Conservation (phyloP, 2,329 filamentous ascomycete genomes). For the Talaromyces verruculosus region DNA sequence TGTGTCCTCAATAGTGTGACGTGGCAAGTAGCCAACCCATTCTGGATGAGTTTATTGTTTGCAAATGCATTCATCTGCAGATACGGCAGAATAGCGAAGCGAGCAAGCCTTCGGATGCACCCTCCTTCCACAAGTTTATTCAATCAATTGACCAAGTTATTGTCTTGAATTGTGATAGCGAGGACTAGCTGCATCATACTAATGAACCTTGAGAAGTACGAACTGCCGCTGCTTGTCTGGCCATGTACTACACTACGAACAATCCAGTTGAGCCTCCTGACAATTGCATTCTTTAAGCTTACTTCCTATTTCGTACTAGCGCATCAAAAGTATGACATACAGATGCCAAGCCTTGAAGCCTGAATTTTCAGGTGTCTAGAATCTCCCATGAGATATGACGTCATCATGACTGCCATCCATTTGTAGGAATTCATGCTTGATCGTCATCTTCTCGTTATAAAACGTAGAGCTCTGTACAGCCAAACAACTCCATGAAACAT, state of each 20-base stretch:
- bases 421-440: neutral
- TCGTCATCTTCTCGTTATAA: neutral
- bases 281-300: neutral
- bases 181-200: neutral
- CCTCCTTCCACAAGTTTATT: neutral
- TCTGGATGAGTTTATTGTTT: neutral
- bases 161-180: neutral
- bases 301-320: conserved; percentile 5
- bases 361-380: neutral
- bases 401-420: neutral
- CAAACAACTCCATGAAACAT: no score
- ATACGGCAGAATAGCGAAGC: neutral
- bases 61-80: neutral
- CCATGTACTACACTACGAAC: neutral
- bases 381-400: neutral
- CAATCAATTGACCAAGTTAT: neutral
- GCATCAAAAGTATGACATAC: neutral
- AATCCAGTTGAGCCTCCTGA: neutral
- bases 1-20: conserved; percentile 10
- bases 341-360: neutral
- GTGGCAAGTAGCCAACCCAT: conserved; percentile 1
- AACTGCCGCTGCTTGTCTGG: neutral
- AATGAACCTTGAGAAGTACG: neutral
- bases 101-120: neutral
- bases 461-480: neutral